Base-by-base conservation (phyloP, 805 yeast species). In the Saturnispora bothae region DNA sequence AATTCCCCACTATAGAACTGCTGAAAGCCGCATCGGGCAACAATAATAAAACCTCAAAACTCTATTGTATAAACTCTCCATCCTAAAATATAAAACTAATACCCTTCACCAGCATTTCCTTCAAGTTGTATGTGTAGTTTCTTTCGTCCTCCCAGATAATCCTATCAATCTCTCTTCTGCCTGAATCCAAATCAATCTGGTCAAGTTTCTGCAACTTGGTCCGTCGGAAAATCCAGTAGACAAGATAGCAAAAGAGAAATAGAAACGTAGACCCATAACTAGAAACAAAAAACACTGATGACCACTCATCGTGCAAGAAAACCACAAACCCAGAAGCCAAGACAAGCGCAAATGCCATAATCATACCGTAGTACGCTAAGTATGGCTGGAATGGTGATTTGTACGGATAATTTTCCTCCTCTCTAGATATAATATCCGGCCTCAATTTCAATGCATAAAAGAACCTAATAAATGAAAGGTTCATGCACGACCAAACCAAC, bases 111-210 rank as follows among this genome's bases (percentile, higher is more conserved):
- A 59, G 18, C 16, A 54, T 46, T 35, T 61, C 66, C 32, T 48
- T 54, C 28, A 61, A 51, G 34, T 51, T 63, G 28, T 52, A 51
- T 16, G 50, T 45, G 36, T 59, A 59, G 28, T 54, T 49, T 38
- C 46, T 64, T 36, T 82, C 83, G 41, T 83, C 92, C 47, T 78
- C 84, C 94, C 94, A 83, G 17, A 77, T 73, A 45, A 72, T 72
- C 34, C 85, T 64, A 57, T 85, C 95, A 60, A 78, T 74, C 53
- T 84, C 95, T 36, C 92, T 67, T 49, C 95, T 64, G 2, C 95
- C 95, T 0, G 84, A 71, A 55, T 85, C 95, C 53, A 81, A 69
- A 55, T 85, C 94, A 43, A 84, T 54, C 33, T 82, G 78, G 47
- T 81, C 88, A 33, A 83, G 59, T 35, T 83, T 68, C 37, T 76